These are phyloP conservation scores for Wickerhamomyces alni DNA, from an alignment of 805 yeast species.

Conservation along the genomic window DNA sequence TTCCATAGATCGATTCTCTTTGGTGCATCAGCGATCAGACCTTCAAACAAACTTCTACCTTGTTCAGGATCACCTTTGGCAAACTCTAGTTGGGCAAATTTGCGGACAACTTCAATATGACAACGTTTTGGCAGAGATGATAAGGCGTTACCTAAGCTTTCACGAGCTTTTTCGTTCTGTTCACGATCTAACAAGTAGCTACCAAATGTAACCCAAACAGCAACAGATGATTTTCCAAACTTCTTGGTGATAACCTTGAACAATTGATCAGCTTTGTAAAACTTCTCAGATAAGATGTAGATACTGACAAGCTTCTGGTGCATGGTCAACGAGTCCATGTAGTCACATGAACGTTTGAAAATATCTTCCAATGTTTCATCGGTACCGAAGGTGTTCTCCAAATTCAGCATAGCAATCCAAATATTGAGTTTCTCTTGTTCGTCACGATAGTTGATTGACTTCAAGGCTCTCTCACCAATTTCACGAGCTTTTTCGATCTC, in stretches of 20 bases:
- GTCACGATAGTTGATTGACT: constrained; percentile 83
- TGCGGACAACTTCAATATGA: constrained; percentile 75
- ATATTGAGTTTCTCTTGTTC: constrained; percentile 90
- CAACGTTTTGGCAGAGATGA: constrained; percentile 63
- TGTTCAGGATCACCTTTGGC: constrained; percentile 86
- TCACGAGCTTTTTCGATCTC: constrained; percentile 94
- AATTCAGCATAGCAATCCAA: constrained; percentile 91
- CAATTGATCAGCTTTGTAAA: constrained; percentile 60
- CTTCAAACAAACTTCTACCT: constrained; percentile 92
- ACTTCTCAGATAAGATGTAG: constrained; percentile 67
- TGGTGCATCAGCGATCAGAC: constrained; percentile 82
- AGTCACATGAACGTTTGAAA: constrained; percentile 81
- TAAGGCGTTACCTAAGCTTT: constrained; percentile 68
- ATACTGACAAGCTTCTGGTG: constrained; percentile 76
- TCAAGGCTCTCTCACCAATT: constrained; percentile 86
- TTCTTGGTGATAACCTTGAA: constrained; percentile 68
- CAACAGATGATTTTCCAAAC: constrained; percentile 61
- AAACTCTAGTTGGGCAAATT: constrained; percentile 87
- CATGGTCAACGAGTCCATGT: constrained; percentile 82
- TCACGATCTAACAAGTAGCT: constrained; percentile 62
- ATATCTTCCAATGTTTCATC: constrained; percentile 73
- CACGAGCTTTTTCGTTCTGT: constrained; percentile 54
- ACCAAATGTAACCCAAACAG: constrained; percentile 82
- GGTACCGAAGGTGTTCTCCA: constrained; percentile 91
- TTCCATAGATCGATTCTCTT: constrained; percentile 93